Evolutionary conservation across 371 early-diverging fungal genomes (phyloP).

Genomic region (Mortierella sp.): DNA sequence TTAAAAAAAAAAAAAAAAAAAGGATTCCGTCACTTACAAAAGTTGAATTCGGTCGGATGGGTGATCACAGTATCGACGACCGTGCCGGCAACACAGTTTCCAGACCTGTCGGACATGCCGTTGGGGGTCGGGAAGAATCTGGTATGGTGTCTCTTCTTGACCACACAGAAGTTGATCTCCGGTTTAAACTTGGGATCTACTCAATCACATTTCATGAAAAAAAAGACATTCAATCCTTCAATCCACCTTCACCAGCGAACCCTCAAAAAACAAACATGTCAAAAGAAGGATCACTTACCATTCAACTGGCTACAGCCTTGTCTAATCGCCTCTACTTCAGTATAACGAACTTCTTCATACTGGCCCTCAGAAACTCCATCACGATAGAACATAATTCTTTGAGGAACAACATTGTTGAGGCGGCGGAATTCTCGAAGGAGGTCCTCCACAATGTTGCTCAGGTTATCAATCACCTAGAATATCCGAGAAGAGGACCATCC

Average conservation of each 20-base stretch:
- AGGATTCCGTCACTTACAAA: constrained; percentile 58
- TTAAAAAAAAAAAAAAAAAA: no score
- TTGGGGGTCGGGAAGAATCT: constrained; percentile 65
- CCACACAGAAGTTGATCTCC: constrained; percentile 69
- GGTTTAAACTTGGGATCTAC: constrained; percentile 34
- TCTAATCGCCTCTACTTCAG: constrained; percentile 62
- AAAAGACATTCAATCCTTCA: constrained; percentile 12
- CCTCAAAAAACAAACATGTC: constrained; percentile 3
- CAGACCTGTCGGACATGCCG: constrained; percentile 49
- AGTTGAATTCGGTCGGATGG: constrained; percentile 61
- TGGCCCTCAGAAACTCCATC: constrained; percentile 81
- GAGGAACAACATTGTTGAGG: constrained; percentile 45
- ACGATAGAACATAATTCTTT: constrained; percentile 74
- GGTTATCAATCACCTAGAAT: constrained; percentile 57
- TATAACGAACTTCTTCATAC: constrained; percentile 62
- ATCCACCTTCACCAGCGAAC: constrained; percentile 5
- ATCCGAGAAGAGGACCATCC: background rate
- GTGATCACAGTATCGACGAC: constrained; percentile 66
- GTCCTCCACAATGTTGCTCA: constrained; percentile 59
- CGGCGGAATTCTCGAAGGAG: constrained; percentile 55
- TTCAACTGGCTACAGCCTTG: constrained; percentile 50
- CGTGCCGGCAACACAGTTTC: constrained; percentile 70
- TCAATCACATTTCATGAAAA: no score
- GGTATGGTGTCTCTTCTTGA: constrained; percentile 79
- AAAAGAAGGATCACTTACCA: constrained; percentile 8